A percentile compares a stretch with the other conserved stretches of the same genome.
Evolutionary conservation across 176 grass and related monocot genomes (phyloP).

Genomic region (Carex myosuroides): DNA sequence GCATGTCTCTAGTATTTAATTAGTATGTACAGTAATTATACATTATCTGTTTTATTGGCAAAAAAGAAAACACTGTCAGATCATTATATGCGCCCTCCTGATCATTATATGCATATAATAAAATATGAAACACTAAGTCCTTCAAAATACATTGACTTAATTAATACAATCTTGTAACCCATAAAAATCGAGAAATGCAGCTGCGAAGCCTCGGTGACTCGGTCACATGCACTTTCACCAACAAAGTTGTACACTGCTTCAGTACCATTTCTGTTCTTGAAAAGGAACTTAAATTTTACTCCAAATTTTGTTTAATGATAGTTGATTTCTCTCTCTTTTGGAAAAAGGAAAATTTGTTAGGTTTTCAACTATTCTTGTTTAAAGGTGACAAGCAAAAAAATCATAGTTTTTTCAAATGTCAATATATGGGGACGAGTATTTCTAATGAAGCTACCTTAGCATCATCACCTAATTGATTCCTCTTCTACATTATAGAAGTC

Average conservation of each 20-base stretch:
- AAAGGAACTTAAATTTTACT: background rate
- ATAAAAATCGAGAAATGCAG: no score
- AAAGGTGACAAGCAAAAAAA: background rate
- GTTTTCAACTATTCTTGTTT: background rate
- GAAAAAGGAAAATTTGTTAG: background rate
- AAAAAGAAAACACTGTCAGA: no score
- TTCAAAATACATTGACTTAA: no score
- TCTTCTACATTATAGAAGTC: background rate
- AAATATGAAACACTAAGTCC: no score
- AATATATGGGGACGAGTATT: background rate
- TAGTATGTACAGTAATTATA: no score
- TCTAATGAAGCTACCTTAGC: background rate
- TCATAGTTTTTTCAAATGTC: background rate
- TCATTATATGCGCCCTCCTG: no score
- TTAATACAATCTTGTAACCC: no score
- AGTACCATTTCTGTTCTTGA: background rate
- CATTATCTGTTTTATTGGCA: no score
- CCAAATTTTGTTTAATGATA: background rate
- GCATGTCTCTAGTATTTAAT: no score
- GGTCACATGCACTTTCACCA: no score
- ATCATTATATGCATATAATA: no score
- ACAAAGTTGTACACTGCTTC: background rate
- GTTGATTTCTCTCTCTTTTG: background rate
- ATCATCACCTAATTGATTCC: conserved; percentile 5
- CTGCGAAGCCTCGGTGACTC: no score